These are phyloP conservation scores for Aureoboletus auriporus DNA, from an alignment of 768 basidiomycete species.

Conservation along the genomic window DNA sequence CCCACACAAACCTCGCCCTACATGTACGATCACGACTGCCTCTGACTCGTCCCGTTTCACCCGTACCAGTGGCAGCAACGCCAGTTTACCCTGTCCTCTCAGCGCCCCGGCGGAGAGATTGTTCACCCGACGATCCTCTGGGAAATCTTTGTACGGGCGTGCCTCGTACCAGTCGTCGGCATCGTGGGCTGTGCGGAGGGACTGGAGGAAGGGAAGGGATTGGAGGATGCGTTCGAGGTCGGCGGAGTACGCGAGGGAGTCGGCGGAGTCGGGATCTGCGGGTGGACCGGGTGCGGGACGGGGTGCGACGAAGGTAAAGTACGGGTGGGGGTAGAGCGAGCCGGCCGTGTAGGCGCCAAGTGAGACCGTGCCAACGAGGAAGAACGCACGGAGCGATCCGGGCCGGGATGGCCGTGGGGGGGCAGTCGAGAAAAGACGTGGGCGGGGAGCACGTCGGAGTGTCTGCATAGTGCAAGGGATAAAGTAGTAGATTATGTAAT, in stretches of 20 bases:
- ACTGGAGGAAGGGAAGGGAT: constrained; percentile 52
- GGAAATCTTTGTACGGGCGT: constrained; percentile 66
- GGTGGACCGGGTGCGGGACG: constrained; percentile 72
- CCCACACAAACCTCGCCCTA: constrained; percentile 85
- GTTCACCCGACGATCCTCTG: constrained; percentile 75
- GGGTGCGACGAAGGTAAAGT: constrained; percentile 70
- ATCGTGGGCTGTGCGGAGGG: constrained; percentile 47
- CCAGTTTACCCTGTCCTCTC: constrained; percentile 84
- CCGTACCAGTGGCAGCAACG: constrained; percentile 73
- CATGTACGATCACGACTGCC: constrained; percentile 66
- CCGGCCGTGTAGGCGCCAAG: constrained; percentile 46
- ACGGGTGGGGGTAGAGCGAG: constrained; percentile 64
- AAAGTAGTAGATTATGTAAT: constrained; percentile 5
- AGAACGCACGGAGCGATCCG: constrained; percentile 11
- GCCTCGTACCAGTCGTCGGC: constrained; percentile 69
- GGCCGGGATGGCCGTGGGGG: neutral
- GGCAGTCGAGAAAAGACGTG: constrained; percentile 19
- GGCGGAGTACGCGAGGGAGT: constrained; percentile 53
- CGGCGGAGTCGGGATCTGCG: constrained; percentile 45
- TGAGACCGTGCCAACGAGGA: constrained; percentile 20
- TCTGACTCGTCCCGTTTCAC: constrained; percentile 73
- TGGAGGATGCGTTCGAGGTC: constrained; percentile 69
- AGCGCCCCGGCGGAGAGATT: constrained; percentile 81
- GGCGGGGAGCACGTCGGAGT: constrained; percentile 5
- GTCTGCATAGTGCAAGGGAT: neutral